Base-by-base conservation (phyloP, 805 yeast species). In the Kodamaea laetipori region DNA sequence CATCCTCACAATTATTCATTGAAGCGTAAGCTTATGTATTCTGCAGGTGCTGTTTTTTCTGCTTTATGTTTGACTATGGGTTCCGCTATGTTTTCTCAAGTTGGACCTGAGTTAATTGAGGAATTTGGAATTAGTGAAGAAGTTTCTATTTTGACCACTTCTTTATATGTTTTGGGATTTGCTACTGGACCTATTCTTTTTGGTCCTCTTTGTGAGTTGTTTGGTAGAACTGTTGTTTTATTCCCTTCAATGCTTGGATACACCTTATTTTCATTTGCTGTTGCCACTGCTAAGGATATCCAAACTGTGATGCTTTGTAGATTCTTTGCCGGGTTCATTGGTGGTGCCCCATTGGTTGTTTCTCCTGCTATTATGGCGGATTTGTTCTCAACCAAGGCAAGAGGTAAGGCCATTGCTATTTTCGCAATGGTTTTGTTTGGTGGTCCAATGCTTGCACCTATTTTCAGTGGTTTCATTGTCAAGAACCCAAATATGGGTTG, bases 311-410 rank as follows among this genome's bases (percentile, higher is more conserved):
- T 89, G 69, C 72, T 89, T 33, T 79, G 87, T 63, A 76, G 96
- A 50, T 88, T 86, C 57, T 82, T 89, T 60, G 82, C 84, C 18
- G 95, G 96, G 43, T 76, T 82, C 55, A 64, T 84, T 45, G 96
- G 95, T 51, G 88, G 95, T 15, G 89, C 94, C 31, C 89, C 95
- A 1, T 63, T 90, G 56, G 92, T 86, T 19, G 88, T 87, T 31
- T 90, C 82, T 7, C 95, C 96, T 19, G 96, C 96, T 38, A 77
- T 84, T 0, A 83, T 88, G 70, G 86, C 95, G 6, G 97, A 90
- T 63, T 74, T 88, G 74, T 88, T 81, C 58, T 78, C 77, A 51
- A 80, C 81, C 45, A 61, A 61, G 27, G 58, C 72, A 17, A 78
- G 97, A 66, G 97, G 97, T 53, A 76, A 74, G 39, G 95, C 96